Evolutionary conservation across 2,329 filamentous ascomycete species (phyloP), one percentile per base, ranked within the genome.

Genomic region (Cadophora sp.): DNA sequence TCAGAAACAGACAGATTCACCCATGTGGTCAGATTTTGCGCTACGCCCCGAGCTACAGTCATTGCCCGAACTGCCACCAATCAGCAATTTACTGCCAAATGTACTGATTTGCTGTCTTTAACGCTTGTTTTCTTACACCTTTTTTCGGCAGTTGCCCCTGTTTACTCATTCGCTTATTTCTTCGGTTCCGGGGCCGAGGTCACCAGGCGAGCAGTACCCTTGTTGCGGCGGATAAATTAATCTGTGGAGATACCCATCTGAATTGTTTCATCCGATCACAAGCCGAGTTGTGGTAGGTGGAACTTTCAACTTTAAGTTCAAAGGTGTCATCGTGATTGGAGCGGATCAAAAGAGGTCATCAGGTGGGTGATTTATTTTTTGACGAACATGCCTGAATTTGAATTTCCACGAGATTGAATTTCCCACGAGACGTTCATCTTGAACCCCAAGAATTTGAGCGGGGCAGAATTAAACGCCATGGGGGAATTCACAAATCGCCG

Each of bases 181-280:
- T 14, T 39, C 53, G 33, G 33, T n/a, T 56, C 33, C 7, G 53
- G 13, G 13, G 30, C 22, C 47, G 8, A 50, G 8, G 24, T 50
- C 47, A 55, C 27, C 9, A n/a, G 14, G 30, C 27, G 3, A 18
- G 27, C 27, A 14, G 13, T 11, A 53, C 16, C 48, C 50, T 33
- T 13, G 50, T 9, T 33, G 50, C 50, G 27, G 27, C 50, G 50
- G 50, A 53, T 53, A 53, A 53, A 53, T 53, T 53, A 56, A 55
- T 4, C 24, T 36, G 8, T 39, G 53, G 18, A 56, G 30, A 39
- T 39, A 5, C 33, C n/a, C 16, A 33, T 16, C 18, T 53, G 50
- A n/a, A 53, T 39, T 13, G 18, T 39, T 56, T 39, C 33, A 56
- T 56, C 30, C 53, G 8, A 39, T 7, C 11, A 16, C 20, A 16